Evolutionary conservation across 2,329 filamentous ascomycete species (phyloP), one percentile per base, ranked within the genome.

Genomic region (Aspergillus terreus): DNA sequence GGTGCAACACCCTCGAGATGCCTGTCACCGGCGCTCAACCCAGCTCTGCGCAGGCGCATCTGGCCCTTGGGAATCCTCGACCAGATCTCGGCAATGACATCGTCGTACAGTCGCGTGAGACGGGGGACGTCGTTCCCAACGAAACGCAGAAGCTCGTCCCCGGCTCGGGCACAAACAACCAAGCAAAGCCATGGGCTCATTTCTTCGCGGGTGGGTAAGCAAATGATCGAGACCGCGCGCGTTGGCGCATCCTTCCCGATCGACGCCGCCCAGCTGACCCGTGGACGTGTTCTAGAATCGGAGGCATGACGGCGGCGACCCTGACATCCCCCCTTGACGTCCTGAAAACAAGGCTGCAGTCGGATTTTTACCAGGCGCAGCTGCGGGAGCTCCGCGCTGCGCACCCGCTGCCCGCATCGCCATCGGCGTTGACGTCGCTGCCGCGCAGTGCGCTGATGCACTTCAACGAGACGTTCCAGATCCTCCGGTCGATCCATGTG

Each of bases 321-420:
- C 74, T 96, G n/a, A 96, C 92, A 1, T 91, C 90, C 7, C 92
- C 92, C 19, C 86, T 97, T 53, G 92, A 96, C 67, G 92, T 96
- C 30, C 81, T 97, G 46, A 95, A 95, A 71, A 97, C 92, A 10
- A 85, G 92, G 33, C 79, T 97, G 3, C 92, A 97, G 70, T 95
- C 90, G 64, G 92, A 95, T 67, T 95, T 95, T 70, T 96, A 96
- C 78, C 90, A 96, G 70, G 80, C 85, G 7, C 89, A 96, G 71
- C 80, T 96, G 43, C 56, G 56, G 51, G 82, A 86, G 14, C 80
- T 83, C 7, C 82, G 88, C 46, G 76, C 82, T n/a, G 81, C 84
- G 38, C 77, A 80, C 49, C 76, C 77, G 11, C 65, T 79, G 1
- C 79, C 64, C 64, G 46, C 55, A 3, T 80, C 72, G 61, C 56